phyloP scores from a whole-genome alignment of 2,329 filamentous ascomycete genomes.

The Dactylella cylindrospora region DNA sequence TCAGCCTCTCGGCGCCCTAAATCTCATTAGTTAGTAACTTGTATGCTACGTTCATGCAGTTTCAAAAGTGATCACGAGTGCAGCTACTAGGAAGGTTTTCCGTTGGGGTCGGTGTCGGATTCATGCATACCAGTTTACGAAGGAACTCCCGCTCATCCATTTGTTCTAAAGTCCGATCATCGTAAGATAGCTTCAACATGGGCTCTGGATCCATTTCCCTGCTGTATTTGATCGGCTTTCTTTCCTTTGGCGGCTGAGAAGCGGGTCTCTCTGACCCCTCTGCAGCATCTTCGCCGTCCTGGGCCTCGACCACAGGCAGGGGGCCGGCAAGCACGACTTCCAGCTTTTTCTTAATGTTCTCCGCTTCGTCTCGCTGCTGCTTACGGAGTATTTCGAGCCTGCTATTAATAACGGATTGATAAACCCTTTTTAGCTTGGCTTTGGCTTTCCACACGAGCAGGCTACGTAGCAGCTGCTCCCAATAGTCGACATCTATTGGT shows the following conservation, averaged over 20 bases:
- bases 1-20: conserved; percentile 61
- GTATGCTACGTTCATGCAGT: conserved; percentile 21
- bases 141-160: conserved; percentile 63
- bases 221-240: conserved; percentile 52
- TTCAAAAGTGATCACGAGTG: conserved; percentile 12
- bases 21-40: conserved; percentile 22
- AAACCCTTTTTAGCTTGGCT: conserved; percentile 76
- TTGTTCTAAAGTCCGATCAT: conserved; percentile 64
- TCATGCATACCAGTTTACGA: conserved; percentile 55
- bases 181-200: conserved; percentile 63
- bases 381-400: conserved; percentile 67
- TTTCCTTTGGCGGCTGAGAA: conserved; percentile 26
- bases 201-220: conserved; percentile 65
- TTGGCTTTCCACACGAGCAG: conserved; percentile 89
- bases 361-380: conserved; percentile 68
- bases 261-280: background rate
- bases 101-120: conserved; percentile 3
- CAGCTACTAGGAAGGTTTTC: too few relatives aligned
- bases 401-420: conserved; percentile 70
- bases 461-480: conserved; percentile 86
- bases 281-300: conserved; percentile 14
- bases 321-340: conserved; percentile 56
- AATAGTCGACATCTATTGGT: conserved; percentile 94
- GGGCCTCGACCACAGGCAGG: conserved; percentile 45
- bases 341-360: conserved; percentile 59